Percentiles rank a stretch among this genome's conserved stretches.
These are phyloP conservation scores for Arachnopeziza araneosa DNA, from an alignment of 2,329 filamentous ascomycete genomes.

Conservation along the genomic window DNA sequence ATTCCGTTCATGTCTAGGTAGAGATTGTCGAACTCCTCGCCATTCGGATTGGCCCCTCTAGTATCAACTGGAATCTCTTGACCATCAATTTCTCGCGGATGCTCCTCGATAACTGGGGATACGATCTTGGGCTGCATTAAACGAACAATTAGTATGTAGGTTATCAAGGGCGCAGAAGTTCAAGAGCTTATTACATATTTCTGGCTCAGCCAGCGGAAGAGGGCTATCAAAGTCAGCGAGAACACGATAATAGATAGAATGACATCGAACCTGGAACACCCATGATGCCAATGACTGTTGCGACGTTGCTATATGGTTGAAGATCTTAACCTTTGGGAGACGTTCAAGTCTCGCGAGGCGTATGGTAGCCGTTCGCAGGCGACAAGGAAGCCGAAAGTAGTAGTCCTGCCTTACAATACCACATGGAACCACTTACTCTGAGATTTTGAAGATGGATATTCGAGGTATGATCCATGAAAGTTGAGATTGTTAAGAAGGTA, in stretches of 20 bases:
- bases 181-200: constrained; percentile 49
- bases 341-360: background rate
- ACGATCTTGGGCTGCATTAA: constrained; percentile 3
- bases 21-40: constrained; percentile 95
- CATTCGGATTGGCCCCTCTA: constrained; percentile 84
- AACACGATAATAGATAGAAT: background rate
- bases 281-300: constrained; percentile 17
- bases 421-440: background rate
- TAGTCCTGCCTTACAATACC: background rate
- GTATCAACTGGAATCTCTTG: constrained; percentile 78
- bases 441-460: background rate
- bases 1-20: constrained; percentile 99
- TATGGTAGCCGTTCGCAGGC: background rate
- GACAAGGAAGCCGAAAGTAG: background rate
- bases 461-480: background rate
- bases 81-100: constrained; percentile 77
- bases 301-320: background rate
- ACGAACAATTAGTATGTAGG: constrained; percentile 80
- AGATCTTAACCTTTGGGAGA: background rate
- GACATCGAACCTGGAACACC: constrained; percentile 27
- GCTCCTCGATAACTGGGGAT: constrained; percentile 69
- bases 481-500: background rate
- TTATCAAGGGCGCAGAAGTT: constrained; percentile 30
- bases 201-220: constrained; percentile 88
- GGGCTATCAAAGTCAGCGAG: constrained; percentile 18